Evolutionary conservation across 1,139 yeast genomes (phyloP), one percentile per base, ranked within the genome.

Genomic region (Yamadazyma sp.): DNA sequence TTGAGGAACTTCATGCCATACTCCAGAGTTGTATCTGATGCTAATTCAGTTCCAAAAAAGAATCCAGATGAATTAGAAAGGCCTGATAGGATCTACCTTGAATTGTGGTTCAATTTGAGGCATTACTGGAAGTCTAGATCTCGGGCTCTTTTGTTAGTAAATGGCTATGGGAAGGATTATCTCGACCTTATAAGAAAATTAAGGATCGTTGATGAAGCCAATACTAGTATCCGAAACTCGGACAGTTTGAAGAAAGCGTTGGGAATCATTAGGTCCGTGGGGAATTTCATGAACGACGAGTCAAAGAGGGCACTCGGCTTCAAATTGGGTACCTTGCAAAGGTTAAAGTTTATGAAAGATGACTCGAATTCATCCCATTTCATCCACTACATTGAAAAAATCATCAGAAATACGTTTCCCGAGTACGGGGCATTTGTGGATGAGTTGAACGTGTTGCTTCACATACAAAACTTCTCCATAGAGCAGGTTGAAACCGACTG

Each of bases 201-300:
- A 39, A 73, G 78, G 40, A 59, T 76, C 31, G 63, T 92, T 23
- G 95, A 87, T 51, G 74, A 71, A 32, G 95, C 95, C 0, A 73
- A 81, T 38, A 73, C 69, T 26, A 70, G 79, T 30, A 68, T 91
- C n/a, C 67, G 72, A 38, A 66, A 73, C 7, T 87, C 95, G 0
- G 71, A 71, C n/a, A 75, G 79, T 34, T 73, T 92, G 51, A 76
- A 79, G 47, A 75, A 77, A 43, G 76, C 91, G 8, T 68, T 92
- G 42, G 84, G 83, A 35, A 77, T 92, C 31, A 87, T 92, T 39
- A 74, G 89, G 48, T 83, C 85, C 15, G 83, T 92, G 44, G 98
- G 98, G 17, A 92, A 92, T 56, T 89, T 82, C 55, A 92, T 92
- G 98, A 92, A 92, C 59, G 95, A 87, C 54, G 64, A 72, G 24